Percentiles rank a stretch among this genome's conserved stretches.
Conservation (phyloP, 768 basidiomycete genomes). For the Rhodosporidiobolus sp. region DNA sequence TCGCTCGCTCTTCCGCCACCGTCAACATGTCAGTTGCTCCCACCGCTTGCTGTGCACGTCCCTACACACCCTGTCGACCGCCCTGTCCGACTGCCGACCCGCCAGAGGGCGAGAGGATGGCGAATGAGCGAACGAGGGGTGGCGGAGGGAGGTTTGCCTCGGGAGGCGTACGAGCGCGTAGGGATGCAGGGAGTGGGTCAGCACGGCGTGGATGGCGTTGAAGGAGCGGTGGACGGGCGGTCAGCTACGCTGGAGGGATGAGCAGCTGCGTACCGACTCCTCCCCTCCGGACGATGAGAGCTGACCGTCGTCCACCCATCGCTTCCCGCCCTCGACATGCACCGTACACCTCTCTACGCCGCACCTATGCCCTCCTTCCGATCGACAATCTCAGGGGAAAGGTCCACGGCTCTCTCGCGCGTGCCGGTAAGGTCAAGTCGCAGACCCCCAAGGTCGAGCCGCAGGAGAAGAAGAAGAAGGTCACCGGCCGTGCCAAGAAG, state of each 20-base stretch:
- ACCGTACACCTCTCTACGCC: too few species aligned
- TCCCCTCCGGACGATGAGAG: background rate
- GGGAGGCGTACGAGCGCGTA: too few species aligned
- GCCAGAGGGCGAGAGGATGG: background rate
- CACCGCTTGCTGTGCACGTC: background rate
- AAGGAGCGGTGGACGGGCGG: background rate
- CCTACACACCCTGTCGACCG: background rate
- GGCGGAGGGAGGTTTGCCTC: background rate
- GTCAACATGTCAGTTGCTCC: conserved; percentile 19
- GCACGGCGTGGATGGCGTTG: background rate
- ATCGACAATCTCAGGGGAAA: conserved; percentile 32
- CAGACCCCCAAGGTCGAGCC: conserved; percentile 97
- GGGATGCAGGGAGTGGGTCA: background rate
- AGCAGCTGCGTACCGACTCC: background rate
- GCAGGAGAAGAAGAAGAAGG: conserved; percentile 98
- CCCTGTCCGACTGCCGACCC: background rate
- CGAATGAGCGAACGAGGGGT: background rate
- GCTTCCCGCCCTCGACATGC: background rate
- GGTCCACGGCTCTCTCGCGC: conserved; percentile 44
- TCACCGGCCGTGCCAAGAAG: conserved; percentile 98
- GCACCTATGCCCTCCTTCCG: background rate
- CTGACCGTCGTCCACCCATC: background rate
- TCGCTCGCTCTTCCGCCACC: conserved; percentile 1
- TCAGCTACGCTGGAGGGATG: background rate
- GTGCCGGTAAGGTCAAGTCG: conserved; percentile 79